phyloP scores from a whole-genome alignment of 169 alveolate genomes.

The Miamiensis avidus region DNA sequence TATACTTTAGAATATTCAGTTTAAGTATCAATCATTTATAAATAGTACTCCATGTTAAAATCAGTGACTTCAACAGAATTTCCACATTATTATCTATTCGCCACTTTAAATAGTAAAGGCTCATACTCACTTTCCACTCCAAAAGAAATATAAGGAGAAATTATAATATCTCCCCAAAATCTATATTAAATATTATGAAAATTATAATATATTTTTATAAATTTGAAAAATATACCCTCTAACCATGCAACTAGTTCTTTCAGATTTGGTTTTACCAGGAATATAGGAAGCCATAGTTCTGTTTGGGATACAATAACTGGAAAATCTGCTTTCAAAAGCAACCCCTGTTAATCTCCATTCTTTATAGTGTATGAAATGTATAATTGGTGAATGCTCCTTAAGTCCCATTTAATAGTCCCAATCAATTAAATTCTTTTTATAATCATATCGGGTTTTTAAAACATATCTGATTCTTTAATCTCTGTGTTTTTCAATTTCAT shows the following conservation, averaged over 20 bases:
- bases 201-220: too few relatives aligned
- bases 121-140: slow-evolving; percentile 45
- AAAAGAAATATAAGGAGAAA: slow-evolving; percentile 50
- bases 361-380: slow-evolving; percentile 42
- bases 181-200: not conserved
- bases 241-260: slow-evolving; percentile 22
- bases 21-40: slow-evolving; percentile 38
- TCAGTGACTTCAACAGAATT: slow-evolving; percentile 52
- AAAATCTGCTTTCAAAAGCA: slow-evolving; percentile 46
- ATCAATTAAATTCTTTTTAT: slow-evolving; percentile 38
- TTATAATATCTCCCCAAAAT: slow-evolving; percentile 44
- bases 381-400: slow-evolving; percentile 37
- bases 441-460: slow-evolving; percentile 38
- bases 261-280: slow-evolving; percentile 38
- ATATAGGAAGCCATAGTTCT: slow-evolving; percentile 41
- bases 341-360: slow-evolving; percentile 51
- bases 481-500: slow-evolving; percentile 37
- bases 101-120: slow-evolving; percentile 44
- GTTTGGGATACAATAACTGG: slow-evolving; percentile 41
- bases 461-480: slow-evolving; percentile 47
- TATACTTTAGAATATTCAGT: slow-evolving; percentile 26
- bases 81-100: slow-evolving; percentile 55
- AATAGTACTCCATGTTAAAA: slow-evolving; percentile 40
- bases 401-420: slow-evolving; percentile 52
- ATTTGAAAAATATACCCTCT: slow-evolving; percentile 26